phyloP scores from a whole-genome alignment of 2,329 filamentous ascomycete species.

The Verruconis gallopava region DNA sequence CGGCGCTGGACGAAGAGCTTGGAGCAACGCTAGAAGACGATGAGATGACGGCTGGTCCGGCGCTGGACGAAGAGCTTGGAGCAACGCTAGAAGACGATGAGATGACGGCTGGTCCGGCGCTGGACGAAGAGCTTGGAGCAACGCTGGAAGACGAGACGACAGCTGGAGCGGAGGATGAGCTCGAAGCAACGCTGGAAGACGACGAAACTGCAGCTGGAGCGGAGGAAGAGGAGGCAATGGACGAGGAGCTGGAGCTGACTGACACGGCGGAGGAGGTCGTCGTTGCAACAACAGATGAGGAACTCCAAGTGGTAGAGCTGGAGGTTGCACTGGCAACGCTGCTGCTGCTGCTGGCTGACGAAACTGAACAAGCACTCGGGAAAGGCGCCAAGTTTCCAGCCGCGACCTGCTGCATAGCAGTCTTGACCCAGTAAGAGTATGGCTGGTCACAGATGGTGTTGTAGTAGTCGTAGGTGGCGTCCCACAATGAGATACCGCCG shows the following conservation, averaged over 20 bases:
- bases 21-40: background rate
- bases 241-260: conserved; percentile 1
- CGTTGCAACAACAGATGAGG: conserved; percentile 2
- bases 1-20: background rate
- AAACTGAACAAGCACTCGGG: conserved; percentile 5
- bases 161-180: background rate
- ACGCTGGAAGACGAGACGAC: background rate
- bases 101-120: background rate
- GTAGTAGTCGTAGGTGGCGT: conserved; percentile 36
- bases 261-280: conserved; percentile 1
- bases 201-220: background rate
- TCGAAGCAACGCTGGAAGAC: background rate
- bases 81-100: background rate
- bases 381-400: conserved; percentile 6
- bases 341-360: conserved; percentile 8
- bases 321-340: conserved; percentile 12
- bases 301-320: background rate
- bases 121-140: background rate
- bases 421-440: conserved; percentile 37
- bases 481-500: conserved; percentile 49
- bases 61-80: background rate
- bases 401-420: conserved; percentile 11
- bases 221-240: background rate
- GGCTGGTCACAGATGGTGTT: conserved; percentile 32
- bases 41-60: background rate